Percentiles rank a stretch among this genome's conserved stretches.
Evolutionary conservation across 768 basidiomycete genomes (phyloP).

Genomic region (Boletellus ananiceps): DNA sequence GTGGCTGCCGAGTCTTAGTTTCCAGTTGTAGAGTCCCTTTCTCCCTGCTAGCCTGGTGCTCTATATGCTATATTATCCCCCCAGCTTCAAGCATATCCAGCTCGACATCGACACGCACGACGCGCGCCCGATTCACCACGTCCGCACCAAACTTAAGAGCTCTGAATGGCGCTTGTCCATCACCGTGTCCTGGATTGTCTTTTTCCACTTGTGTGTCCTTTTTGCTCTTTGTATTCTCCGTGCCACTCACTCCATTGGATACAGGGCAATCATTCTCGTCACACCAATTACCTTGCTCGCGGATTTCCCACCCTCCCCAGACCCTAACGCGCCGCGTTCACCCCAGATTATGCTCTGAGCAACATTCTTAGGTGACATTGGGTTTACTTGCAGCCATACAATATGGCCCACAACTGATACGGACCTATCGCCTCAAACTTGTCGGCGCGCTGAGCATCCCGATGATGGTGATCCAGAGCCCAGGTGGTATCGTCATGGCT

Average conservation of each 20-base stretch:
- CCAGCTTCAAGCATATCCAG: conserved; percentile 67
- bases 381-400: conserved; percentile 77
- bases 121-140: conserved; percentile 35
- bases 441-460: conserved; percentile 93
- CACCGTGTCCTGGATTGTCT: conserved; percentile 64
- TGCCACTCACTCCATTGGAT: background rate
- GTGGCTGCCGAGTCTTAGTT: conserved; percentile 25
- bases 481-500: conserved; percentile 86
- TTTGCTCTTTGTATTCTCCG: background rate
- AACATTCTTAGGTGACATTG: conserved; percentile 82
- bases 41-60: conserved; percentile 64
- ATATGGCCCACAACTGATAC: conserved; percentile 81
- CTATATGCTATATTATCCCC: conserved; percentile 80
- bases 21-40: background rate
- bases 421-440: conserved; percentile 72
- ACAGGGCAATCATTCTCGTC: conserved; percentile 43
- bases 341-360: conserved; percentile 60
- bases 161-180: conserved; percentile 79
- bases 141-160: conserved; percentile 50
- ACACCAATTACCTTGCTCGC: conserved; percentile 60
- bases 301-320: conserved; percentile 37
- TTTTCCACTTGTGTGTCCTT: conserved; percentile 66
- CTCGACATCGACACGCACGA: conserved; percentile 41
- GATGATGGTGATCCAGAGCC: conserved; percentile 94
- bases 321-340: conserved; percentile 32